Conservation (phyloP, 1,139 yeast genomes). For the Geotrichum restrictum region DNA sequence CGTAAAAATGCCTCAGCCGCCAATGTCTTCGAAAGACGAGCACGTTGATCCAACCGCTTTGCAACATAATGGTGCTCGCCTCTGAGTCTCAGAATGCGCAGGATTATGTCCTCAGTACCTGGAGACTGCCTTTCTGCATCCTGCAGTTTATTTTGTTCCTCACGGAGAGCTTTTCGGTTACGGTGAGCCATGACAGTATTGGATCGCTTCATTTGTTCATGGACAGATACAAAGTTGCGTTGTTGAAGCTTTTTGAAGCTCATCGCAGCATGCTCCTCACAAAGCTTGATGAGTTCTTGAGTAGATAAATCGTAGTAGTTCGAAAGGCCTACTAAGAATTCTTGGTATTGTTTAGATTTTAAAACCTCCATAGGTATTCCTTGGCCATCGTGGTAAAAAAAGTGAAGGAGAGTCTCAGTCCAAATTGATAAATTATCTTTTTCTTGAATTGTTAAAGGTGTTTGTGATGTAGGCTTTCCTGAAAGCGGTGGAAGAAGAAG, state of each 20-base stretch:
- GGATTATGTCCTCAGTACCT: constrained; percentile 63
- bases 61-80: constrained; percentile 50
- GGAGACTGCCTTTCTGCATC: constrained; percentile 54
- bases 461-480: constrained; percentile 49
- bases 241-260: constrained; percentile 32
- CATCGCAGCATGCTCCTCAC: constrained; percentile 47
- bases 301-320: constrained; percentile 61
- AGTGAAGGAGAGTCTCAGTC: constrained; percentile 63
- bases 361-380: constrained; percentile 71
- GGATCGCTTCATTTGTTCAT: constrained; percentile 57
- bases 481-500: constrained; percentile 68
- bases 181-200: constrained; percentile 73
- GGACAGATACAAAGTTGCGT: constrained; percentile 40
- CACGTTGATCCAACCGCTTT: constrained; percentile 58
- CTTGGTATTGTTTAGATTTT: constrained; percentile 62
- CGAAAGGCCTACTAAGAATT: constrained; percentile 55
- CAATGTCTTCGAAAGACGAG: constrained; percentile 56
- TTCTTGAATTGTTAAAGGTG: constrained; percentile 56
- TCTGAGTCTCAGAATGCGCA: constrained; percentile 51
- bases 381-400: constrained; percentile 76
- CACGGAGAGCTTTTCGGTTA: constrained; percentile 55
- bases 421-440: constrained; percentile 69
- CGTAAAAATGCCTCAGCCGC: constrained; percentile 48
- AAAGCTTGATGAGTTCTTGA: constrained; percentile 52
- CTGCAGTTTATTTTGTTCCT: constrained; percentile 49